Conservation (phyloP, 2,329 filamentous ascomycete genomes). For the Alternaria arbusti region DNA sequence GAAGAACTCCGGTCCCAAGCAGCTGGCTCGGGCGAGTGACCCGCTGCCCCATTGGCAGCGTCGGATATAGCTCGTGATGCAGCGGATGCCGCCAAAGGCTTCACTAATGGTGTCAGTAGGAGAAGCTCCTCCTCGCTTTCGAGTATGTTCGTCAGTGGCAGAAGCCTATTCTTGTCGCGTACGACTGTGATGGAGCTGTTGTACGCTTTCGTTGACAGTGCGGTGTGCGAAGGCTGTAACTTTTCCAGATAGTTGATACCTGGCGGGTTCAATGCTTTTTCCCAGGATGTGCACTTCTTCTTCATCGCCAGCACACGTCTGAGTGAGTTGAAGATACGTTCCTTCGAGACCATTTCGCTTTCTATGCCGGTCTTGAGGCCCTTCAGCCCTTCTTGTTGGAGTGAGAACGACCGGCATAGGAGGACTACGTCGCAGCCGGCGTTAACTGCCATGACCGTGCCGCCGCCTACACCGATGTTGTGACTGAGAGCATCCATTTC, state of each 20-base stretch:
- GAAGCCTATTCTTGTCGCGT: constrained; percentile 81
- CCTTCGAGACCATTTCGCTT: constrained; percentile 84
- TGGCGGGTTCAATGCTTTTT: constrained; percentile 85
- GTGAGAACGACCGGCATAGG: constrained; percentile 83
- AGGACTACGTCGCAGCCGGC: constrained; percentile 93
- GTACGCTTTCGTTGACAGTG: constrained; percentile 83
- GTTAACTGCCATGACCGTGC: constrained; percentile 96
- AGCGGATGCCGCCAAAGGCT: constrained; percentile 88
- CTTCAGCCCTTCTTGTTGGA: constrained; percentile 89
- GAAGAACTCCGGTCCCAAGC: constrained; percentile 64
- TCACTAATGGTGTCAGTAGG: constrained; percentile 85
- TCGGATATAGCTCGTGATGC: constrained; percentile 75
- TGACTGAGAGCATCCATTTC: constrained; percentile 97
- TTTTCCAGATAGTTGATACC: constrained; percentile 78
- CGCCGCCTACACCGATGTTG: constrained; percentile 95
- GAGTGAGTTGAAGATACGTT: constrained; percentile 80
- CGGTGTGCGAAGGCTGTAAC: constrained; percentile 81
- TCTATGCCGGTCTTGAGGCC: constrained; percentile 88
- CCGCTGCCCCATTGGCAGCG: constrained; percentile 59
- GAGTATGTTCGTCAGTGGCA: constrained; percentile 82
- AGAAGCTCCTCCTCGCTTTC: constrained; percentile 88
- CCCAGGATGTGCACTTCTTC: constrained; percentile 84
- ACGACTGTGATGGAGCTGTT: constrained; percentile 93
- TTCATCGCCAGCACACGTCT: constrained; percentile 82
- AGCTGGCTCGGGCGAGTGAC: constrained; percentile 61